Base-by-base conservation (phyloP, 208 protist genomes). In the Zelonia costaricensis region DNA sequence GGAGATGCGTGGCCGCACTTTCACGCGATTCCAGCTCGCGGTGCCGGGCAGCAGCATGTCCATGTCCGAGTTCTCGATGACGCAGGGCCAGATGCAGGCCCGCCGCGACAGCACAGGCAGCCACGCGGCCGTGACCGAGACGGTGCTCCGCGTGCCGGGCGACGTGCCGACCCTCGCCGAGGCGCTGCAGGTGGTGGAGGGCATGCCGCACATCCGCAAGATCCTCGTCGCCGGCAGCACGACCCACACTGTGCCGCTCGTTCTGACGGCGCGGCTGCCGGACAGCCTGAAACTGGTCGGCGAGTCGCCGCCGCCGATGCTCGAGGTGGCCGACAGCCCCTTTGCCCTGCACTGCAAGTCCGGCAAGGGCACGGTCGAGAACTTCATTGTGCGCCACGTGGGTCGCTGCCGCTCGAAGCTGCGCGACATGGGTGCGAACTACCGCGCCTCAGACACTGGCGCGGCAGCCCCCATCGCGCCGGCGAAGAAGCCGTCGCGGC, bases 301-400 rank as follows among this genome's bases (percentile, higher is more conserved):
- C 10, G 82, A 84, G 62, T 75, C 68, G 61, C 82, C 88, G 23
- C 59, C 80, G 42, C 86, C 86, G 20, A 78, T 81, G 61, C 70
- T 89, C 33, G 82, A 94, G 71, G 79, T 89, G 40, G 53, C 57
- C 2, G 75, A 77, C 58, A 64, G 45, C 15, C 48, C 71, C 6
- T 87, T 76, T 47, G 88, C 78, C 16, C 47, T 94, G 35, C 55
- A 76, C 57, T 91, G 76, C 58, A 40, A 58, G 38, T 88, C 82
- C 0, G 88, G 88, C 31, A 73, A 66, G 13, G 88, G 88, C 16
- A 77, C 61, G 27, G 44, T 94, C 15, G 78, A 86, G 57, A 91
- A 94, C 72, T 90, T 94, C 52, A 74, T 89, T 28, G 78, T 94
- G 51, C 84, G 88, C 30, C 82, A 94, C 46, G 58, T 71, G 23